Conservation (phyloP, 495 filamentous ascomycete genomes). For the Daldinia decipiens region DNA sequence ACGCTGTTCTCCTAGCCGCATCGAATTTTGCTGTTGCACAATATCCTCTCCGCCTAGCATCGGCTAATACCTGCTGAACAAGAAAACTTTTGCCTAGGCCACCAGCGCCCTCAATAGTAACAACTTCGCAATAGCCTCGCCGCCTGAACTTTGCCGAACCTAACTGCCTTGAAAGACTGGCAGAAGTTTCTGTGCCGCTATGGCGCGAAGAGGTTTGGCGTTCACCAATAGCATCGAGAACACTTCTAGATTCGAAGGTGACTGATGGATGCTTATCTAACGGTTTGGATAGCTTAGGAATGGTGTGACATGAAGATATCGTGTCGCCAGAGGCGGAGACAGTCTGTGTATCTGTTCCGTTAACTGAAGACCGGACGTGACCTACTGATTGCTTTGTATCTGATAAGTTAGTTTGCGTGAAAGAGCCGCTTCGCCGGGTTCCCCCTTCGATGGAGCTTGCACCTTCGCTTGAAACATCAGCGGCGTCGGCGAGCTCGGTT, state of each 20-base stretch:
- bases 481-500: constrained; percentile 64
- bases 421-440: constrained; percentile 50
- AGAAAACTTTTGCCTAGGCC: constrained; percentile 88
- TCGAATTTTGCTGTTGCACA: constrained; percentile 89
- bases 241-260: constrained; percentile 48
- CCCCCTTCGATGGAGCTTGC: constrained; percentile 59
- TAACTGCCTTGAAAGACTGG: constrained; percentile 56
- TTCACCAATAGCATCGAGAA: constrained; percentile 50
- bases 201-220: constrained; percentile 46
- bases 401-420: constrained; percentile 63
- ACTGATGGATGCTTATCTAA: constrained; percentile 54
- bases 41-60: constrained; percentile 79
- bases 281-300: constrained; percentile 45
- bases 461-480: constrained; percentile 61
- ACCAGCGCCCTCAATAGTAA: constrained; percentile 77
- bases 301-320: constrained; percentile 50
- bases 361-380: constrained; percentile 47
- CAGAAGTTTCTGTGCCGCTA: constrained; percentile 47
- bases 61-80: constrained; percentile 77
- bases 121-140: constrained; percentile 77
- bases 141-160: constrained; percentile 68
- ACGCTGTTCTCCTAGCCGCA: constrained; percentile 79
- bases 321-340: constrained; percentile 53
- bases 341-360: constrained; percentile 47
- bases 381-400: constrained; percentile 56